Percentiles rank a stretch among this genome's conserved stretches.
Evolutionary conservation across 768 basidiomycete species (phyloP).

Genomic region (Mycena alexandri): DNA sequence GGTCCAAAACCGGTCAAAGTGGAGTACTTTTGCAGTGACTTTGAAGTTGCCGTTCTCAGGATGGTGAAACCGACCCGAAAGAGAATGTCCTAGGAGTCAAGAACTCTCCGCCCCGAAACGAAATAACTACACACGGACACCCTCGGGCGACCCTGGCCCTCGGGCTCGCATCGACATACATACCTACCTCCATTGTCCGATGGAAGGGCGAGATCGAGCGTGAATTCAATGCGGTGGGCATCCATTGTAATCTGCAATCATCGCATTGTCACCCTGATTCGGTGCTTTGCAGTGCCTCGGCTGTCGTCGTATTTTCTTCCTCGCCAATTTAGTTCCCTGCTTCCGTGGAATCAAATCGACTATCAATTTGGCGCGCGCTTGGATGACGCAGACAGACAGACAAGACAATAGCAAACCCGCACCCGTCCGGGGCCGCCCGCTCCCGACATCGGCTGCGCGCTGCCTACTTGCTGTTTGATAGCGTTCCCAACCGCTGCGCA

Average conservation of each 20-base stretch:
- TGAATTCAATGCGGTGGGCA: constrained; percentile 16
- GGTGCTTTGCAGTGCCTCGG: neutral
- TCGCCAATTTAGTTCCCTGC: neutral
- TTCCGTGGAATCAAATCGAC: constrained; percentile 31
- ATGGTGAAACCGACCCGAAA: constrained; percentile 33
- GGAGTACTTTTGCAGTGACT: constrained; percentile 8
- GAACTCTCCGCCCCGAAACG: no score
- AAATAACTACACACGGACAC: no score
- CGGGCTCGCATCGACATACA: no score
- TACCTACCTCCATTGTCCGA: constrained; percentile 30
- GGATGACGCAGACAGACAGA: no score
- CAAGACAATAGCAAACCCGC: constrained; percentile 1
- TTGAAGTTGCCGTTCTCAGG: constrained; percentile 34
- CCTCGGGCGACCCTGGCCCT: no score
- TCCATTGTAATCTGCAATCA: constrained; percentile 39
- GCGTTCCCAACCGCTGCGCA: constrained; percentile 17
- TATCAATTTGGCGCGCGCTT: neutral
- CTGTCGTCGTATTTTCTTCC: neutral
- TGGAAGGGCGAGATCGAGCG: no score
- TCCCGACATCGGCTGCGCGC: constrained; percentile 18
- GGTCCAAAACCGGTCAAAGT: constrained; percentile 4
- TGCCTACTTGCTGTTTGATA: constrained; percentile 18
- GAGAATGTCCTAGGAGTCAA: neutral
- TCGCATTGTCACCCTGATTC: constrained; percentile 27
- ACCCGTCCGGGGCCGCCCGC: constrained; percentile 11